Evolutionary conservation across 179 eudicot species (phyloP).

Genomic region (Beta corolliflora): DNA sequence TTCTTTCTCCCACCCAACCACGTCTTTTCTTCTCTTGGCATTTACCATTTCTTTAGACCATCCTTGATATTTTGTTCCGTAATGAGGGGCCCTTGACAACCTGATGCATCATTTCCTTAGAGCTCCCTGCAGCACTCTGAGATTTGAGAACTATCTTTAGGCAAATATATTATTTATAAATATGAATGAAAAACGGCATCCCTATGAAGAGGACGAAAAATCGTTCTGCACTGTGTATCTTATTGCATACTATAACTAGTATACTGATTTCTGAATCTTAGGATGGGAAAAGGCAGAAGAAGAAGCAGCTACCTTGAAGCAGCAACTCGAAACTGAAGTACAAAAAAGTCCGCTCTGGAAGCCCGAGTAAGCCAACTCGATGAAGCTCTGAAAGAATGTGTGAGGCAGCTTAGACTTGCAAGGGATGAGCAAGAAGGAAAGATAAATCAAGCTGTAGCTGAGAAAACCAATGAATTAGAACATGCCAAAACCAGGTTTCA

Average conservation of each 20-base stretch:
- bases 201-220: not conserved
- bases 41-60: not conserved
- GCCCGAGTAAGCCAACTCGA: constrained; percentile 67
- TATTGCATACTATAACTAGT: not conserved
- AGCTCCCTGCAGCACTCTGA: not conserved
- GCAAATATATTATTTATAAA: not conserved
- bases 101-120: not conserved
- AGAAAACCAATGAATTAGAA: constrained; percentile 53
- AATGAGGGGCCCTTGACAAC: not conserved
- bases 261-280: constrained; percentile 18
- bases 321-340: constrained; percentile 49
- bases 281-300: constrained; percentile 89
- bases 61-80: not conserved
- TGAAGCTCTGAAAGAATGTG: constrained; percentile 84
- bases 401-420: constrained; percentile 71
- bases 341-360: constrained; percentile 55
- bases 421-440: constrained; percentile 69
- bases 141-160: not conserved
- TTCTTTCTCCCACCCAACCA: not conserved
- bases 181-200: not conserved
- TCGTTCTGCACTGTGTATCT: not conserved
- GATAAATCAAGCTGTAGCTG: constrained; percentile 44
- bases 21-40: not conserved
- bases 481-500: constrained; percentile 45
- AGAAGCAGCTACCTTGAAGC: constrained; percentile 48